Percentiles rank a stretch among this genome's conserved stretches.
phyloP scores from a whole-genome alignment of 2,329 filamentous ascomycete genomes.

The Albophoma yamanashiensis region DNA sequence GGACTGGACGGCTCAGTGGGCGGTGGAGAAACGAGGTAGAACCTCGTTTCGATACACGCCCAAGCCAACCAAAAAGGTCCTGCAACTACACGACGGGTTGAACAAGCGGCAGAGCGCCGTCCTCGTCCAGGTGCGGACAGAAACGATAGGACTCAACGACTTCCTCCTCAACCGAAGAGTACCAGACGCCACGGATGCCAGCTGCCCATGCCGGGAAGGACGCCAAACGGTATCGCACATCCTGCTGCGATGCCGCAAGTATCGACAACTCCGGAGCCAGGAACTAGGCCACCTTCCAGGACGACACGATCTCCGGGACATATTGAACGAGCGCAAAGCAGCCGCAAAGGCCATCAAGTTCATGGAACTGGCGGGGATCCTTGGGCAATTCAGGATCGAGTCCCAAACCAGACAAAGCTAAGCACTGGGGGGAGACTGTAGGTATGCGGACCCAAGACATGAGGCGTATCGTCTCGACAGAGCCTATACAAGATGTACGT shows the following conservation, averaged over 20 bases:
- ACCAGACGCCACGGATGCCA: constrained; percentile 1
- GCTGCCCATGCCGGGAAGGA: constrained; percentile 3
- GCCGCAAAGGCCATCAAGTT: constrained; percentile 6
- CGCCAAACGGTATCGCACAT: constrained; percentile 4
- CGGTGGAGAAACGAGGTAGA: too few relatives aligned
- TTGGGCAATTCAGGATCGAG: background rate
- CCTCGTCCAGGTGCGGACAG: constrained; percentile 1
- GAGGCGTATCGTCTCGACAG: background rate
- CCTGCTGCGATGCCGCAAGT: constrained; percentile 3
- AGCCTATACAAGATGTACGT: background rate
- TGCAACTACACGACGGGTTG: constrained; percentile 3
- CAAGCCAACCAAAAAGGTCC: too few relatives aligned
- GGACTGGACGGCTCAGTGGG: too few relatives aligned
- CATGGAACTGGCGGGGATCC: constrained; percentile 6
- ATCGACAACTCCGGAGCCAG: background rate
- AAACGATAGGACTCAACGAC: constrained; percentile 4
- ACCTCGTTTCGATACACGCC: too few relatives aligned
- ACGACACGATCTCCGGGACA: constrained; percentile 2
- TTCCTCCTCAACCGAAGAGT: constrained; percentile 7
- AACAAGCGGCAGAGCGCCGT: constrained; percentile 2
- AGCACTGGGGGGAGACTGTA: background rate
- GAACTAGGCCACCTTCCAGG: background rate
- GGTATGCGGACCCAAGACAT: background rate
- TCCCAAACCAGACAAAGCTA: background rate
- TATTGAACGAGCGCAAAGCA: constrained; percentile 5